These are phyloP conservation scores for Paramecium caudatum DNA, from an alignment of 73 alveolate species.

Conservation along the genomic window DNA sequence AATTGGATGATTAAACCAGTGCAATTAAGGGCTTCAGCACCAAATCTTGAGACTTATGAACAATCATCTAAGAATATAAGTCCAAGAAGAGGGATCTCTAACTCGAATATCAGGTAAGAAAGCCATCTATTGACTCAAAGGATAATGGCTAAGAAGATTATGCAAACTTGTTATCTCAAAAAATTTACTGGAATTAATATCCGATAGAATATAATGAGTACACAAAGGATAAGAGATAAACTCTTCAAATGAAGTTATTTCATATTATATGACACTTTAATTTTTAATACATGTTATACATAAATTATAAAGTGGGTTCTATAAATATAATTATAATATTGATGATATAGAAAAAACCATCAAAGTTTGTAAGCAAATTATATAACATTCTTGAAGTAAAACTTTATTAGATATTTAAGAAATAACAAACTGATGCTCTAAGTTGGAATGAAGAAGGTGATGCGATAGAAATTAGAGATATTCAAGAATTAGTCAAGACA, in stretches of 20 bases:
- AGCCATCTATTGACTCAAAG: background rate
- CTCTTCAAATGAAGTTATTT: background rate
- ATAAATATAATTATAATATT: too few relatives aligned
- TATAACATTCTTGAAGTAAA: background rate
- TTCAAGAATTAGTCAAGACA: background rate
- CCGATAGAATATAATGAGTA: background rate
- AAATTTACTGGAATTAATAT: background rate
- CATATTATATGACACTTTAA: too few relatives aligned
- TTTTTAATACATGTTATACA: too few relatives aligned
- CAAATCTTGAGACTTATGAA: background rate
- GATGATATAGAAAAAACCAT: background rate
- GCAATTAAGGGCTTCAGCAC: background rate
- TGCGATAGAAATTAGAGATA: background rate
- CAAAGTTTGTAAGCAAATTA: background rate
- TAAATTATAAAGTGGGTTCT: too few relatives aligned
- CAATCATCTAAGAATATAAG: background rate
- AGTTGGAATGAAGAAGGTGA: slow-evolving; percentile 42
- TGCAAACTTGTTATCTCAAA: background rate
- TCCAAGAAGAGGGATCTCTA: slow-evolving; percentile 39
- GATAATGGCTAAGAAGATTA: background rate
- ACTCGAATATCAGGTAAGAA: background rate
- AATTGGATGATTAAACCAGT: too few relatives aligned
- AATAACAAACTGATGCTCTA: background rate
- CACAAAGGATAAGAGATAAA: slow-evolving; percentile 35
- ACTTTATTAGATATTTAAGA: background rate